Conservation (phyloP, 2,329 filamentous ascomycete species). For the Pestalotiopsis sp. region DNA sequence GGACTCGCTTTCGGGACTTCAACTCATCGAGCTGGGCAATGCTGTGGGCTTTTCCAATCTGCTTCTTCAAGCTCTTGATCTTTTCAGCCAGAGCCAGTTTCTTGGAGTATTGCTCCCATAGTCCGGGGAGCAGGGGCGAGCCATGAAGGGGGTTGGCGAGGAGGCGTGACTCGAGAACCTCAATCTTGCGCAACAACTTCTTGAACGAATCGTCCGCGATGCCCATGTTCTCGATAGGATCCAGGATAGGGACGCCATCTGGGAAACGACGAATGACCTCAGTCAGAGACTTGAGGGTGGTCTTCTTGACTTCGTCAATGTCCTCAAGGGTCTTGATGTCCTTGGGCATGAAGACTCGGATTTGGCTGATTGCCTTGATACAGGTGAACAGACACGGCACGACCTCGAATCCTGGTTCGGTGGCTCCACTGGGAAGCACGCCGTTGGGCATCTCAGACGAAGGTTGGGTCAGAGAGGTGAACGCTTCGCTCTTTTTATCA, state of each 20-base stretch:
- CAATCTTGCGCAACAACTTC: constrained; percentile 91
- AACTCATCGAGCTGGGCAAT: constrained; percentile 94
- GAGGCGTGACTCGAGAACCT: constrained; percentile 89
- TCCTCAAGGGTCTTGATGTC: constrained; percentile 72
- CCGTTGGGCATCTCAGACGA: constrained; percentile 62
- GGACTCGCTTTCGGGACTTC: constrained; percentile 92
- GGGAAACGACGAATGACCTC: constrained; percentile 89
- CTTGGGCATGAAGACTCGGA: constrained; percentile 81
- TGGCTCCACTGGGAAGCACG: constrained; percentile 62
- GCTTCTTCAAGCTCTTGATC: constrained; percentile 87
- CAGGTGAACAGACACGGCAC: constrained; percentile 87
- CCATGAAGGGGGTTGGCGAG: constrained; percentile 90
- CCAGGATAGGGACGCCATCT: constrained; percentile 85
- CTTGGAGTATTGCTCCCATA: constrained; percentile 84
- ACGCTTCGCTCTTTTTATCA: constrained; percentile 51
- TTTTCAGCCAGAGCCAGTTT: constrained; percentile 78
- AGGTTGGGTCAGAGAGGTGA: constrained; percentile 38
- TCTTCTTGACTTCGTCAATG: constrained; percentile 67
- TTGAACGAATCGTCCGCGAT: constrained; percentile 94
- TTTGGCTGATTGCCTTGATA: constrained; percentile 80
- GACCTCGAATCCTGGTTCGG: constrained; percentile 74
- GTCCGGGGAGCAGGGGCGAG: constrained; percentile 77
- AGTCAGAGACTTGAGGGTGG: constrained; percentile 66
- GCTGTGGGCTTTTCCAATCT: constrained; percentile 81
- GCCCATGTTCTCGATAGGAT: constrained; percentile 95